Percentiles rank a stretch among this genome's conserved stretches.
These are phyloP conservation scores for Coemansia sp. DNA, from an alignment of 192 early-diverging fungal genomes.

Conservation along the genomic window DNA sequence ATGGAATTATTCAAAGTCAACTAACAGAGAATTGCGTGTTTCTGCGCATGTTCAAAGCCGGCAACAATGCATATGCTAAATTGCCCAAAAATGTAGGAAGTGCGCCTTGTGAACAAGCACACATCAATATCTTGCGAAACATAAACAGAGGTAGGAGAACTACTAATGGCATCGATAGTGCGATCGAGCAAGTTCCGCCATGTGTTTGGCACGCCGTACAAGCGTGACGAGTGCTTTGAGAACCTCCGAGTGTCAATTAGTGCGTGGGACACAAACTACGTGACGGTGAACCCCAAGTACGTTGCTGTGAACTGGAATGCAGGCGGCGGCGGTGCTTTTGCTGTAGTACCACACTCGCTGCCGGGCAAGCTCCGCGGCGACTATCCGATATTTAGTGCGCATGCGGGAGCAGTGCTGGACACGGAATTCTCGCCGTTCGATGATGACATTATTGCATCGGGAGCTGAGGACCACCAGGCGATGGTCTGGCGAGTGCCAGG, in stretches of 20 bases:
- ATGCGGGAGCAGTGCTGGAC: conserved; percentile 92
- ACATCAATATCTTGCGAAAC: no score
- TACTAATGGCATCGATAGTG: conserved; percentile 73
- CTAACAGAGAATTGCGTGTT: no score
- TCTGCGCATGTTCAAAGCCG: no score
- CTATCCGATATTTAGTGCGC: conserved; percentile 88
- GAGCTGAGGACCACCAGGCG: conserved; percentile 80
- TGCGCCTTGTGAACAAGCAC: no score
- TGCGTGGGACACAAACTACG: conserved; percentile 98
- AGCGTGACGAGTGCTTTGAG: conserved; percentile 91
- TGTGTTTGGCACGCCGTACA: conserved; percentile 86
- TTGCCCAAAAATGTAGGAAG: no score
- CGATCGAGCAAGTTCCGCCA: conserved; percentile 89
- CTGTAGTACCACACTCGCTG: conserved; percentile 73
- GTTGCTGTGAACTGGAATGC: conserved; percentile 79
- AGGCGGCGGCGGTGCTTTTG: conserved; percentile 92
- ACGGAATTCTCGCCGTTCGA: conserved; percentile 99
- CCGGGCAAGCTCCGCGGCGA: conserved; percentile 85
- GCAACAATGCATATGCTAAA: no score
- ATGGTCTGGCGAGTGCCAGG: conserved; percentile 96
- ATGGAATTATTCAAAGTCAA: no score
- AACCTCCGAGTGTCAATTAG: conserved; percentile 84
- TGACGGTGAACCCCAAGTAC: conserved; percentile 89
- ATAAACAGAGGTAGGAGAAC: no score
- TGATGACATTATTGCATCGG: conserved; percentile 91